Conservation (phyloP, 1,284 basidiomycete species). For the Farysia itapuensis region DNA sequence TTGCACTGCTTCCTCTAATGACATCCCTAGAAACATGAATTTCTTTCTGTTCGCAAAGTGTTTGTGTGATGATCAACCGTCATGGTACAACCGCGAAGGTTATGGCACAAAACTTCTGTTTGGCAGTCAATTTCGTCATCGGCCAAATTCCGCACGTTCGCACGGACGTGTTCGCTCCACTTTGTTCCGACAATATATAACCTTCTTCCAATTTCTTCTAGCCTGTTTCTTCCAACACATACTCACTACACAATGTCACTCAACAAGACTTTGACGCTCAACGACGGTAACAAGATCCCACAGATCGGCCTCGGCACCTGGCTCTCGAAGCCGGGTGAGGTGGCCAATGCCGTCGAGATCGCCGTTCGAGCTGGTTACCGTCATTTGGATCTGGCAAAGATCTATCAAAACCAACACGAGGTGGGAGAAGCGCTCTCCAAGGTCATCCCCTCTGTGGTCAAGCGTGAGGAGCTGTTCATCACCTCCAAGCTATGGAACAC, state of each 20-base stretch:
- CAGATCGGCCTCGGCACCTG: conserved; percentile 75
- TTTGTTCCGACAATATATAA: too few relatives aligned
- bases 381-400: conserved; percentile 54
- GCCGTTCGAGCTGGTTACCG: conserved; percentile 53
- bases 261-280: conserved; percentile 47
- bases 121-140: too few relatives aligned
- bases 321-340: conserved; percentile 75
- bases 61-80: too few relatives aligned
- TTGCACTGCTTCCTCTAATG: conserved; percentile 1
- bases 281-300: conserved; percentile 57
- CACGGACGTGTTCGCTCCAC: too few relatives aligned
- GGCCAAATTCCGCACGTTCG: too few relatives aligned
- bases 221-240: too few relatives aligned
- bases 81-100: too few relatives aligned
- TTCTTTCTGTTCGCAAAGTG: too few relatives aligned
- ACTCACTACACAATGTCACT: conserved; percentile 44
- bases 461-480: conserved; percentile 63
- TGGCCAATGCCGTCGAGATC: conserved; percentile 67
- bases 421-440: conserved; percentile 63
- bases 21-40: too few relatives aligned
- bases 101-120: too few relatives aligned
- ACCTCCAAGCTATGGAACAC: conserved; percentile 69
- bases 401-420: conserved; percentile 57
- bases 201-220: too few relatives aligned
- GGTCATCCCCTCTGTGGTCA: conserved; percentile 58